Conservation (phyloP, 345 rosid species). For the Arabis alpina region DNA sequence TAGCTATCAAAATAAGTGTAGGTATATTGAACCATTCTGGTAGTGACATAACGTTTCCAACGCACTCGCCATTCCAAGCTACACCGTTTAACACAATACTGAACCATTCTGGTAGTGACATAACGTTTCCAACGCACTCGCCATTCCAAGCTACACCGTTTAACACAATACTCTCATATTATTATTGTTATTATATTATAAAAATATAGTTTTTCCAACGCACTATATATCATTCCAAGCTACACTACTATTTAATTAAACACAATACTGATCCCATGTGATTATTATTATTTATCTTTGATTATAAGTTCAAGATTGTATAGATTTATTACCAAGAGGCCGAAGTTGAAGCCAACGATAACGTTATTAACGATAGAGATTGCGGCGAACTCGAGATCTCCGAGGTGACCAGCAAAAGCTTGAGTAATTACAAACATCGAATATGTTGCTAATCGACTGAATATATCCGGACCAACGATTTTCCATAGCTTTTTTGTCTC, state of each 20-base stretch:
- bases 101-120: too few species aligned
- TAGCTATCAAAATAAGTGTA: too few species aligned
- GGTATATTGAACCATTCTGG: too few species aligned
- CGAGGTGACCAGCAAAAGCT: conserved; percentile 95
- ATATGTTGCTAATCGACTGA: conserved; percentile 70
- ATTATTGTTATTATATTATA: too few species aligned
- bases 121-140: conserved; percentile 72
- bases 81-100: not conserved
- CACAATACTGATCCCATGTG: not conserved
- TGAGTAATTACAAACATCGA: conserved; percentile 88
- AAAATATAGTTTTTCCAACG: conserved; percentile 47
- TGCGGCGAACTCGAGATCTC: conserved; percentile 89
- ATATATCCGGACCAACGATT: conserved; percentile 84
- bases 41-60: conserved; percentile 68
- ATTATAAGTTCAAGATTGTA: too few species aligned
- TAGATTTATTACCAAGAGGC: conserved; percentile 64
- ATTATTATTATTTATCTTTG: too few species aligned
- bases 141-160: conserved; percentile 66
- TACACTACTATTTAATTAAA: conserved; percentile 17
- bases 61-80: conserved; percentile 86
- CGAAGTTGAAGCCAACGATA: conserved; percentile 74
- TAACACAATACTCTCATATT: not conserved
- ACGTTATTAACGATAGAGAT: conserved; percentile 77
- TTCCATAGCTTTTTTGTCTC: conserved; percentile 92
- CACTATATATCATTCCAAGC: conserved; percentile 76